Evolutionary conservation across 768 basidiomycete genomes (phyloP), one percentile per base, ranked within the genome.

Genomic region (Russula griseocarnosa): DNA sequence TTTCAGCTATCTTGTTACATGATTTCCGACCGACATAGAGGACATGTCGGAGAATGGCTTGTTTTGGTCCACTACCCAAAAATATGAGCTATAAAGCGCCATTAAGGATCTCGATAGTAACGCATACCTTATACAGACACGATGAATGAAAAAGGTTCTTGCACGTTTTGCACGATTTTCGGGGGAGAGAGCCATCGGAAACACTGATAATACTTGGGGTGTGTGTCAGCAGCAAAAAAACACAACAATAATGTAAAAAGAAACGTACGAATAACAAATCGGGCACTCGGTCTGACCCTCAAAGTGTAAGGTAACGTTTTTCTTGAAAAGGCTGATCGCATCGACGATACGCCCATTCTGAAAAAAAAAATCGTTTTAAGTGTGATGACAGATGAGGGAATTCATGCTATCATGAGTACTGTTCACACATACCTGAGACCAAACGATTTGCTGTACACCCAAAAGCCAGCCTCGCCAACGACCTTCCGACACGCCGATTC

Each of bases 221-320:
- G 11, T 5, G 47, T 47, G 42, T 51, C 50, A 38, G 54, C 28
- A 28, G 36, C 14, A 7, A 9, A 34, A 24, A 11, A 47, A 26
- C 55, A 38, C 11, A 22, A 34, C 6, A 18, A 11, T 20, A 32
- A 32, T 3, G 32, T 8, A 32, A 32, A 32, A 16, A 60, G 71
- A 62, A 71, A 22, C 88, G 71, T 70, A 94, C 88, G 91, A 92
- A 73, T 95, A 96, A 71, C 94, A 96, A 64, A 99, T 98, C 1
- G 96, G 92, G 74, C 97, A 99, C 69, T 96, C 94, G 3, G 91
- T 90, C 73, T 94, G 89, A 7, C 96, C 96, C 67, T 96, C 92
- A 71, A 98, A 99, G 73, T 98, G 93, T 22, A 91, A 80, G 0
- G 85, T 80, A 50, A 95, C 94, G 71, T 98, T 98, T 76, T 90